Evolutionary conservation across 225 moss, liverwort and hornwort genomes (phyloP).

Genomic region (Polytrichum commune): DNA sequence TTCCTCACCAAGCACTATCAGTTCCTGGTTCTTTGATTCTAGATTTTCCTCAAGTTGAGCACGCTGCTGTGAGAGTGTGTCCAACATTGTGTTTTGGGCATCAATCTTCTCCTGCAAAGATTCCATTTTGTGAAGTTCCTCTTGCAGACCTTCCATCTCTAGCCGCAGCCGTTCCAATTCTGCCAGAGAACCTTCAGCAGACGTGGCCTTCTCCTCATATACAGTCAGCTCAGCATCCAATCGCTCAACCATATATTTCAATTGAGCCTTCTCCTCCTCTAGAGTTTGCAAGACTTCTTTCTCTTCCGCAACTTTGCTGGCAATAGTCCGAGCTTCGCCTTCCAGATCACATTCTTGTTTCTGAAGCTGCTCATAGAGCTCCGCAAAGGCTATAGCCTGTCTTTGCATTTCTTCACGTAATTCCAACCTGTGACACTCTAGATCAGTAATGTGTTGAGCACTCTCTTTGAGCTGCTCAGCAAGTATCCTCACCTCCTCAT

Average conservation of each 20-base stretch:
- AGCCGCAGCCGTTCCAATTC: constrained; percentile 41
- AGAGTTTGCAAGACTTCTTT: constrained; percentile 40
- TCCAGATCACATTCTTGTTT: constrained; percentile 42
- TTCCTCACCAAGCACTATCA: constrained; percentile 33
- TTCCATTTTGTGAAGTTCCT: constrained; percentile 28
- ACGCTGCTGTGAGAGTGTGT: constrained; percentile 22
- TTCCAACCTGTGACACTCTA: constrained; percentile 47
- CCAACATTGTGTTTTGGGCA: constrained; percentile 33
- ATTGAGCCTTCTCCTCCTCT: constrained; percentile 52
- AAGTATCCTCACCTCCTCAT: constrained; percentile 39
- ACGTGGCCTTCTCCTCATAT: constrained; percentile 33
- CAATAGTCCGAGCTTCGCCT: constrained; percentile 36
- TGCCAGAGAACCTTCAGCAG: constrained; percentile 36
- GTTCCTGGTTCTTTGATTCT: constrained; percentile 38
- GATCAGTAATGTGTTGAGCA: constrained; percentile 35
- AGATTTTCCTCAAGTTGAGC: constrained; percentile 41
- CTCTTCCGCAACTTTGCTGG: constrained; percentile 42
- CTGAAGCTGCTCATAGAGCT: constrained; percentile 44
- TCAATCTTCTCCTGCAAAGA: constrained; percentile 39
- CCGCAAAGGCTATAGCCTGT: constrained; percentile 50
- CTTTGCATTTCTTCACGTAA: constrained; percentile 48
- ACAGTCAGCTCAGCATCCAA: constrained; percentile 42
- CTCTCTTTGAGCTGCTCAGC: constrained; percentile 49
- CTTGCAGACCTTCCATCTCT: constrained; percentile 43
- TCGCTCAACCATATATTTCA: constrained; percentile 51